Evolutionary conservation across 139 green algal genomes (phyloP).

Genomic region (Gonium pectorale): DNA sequence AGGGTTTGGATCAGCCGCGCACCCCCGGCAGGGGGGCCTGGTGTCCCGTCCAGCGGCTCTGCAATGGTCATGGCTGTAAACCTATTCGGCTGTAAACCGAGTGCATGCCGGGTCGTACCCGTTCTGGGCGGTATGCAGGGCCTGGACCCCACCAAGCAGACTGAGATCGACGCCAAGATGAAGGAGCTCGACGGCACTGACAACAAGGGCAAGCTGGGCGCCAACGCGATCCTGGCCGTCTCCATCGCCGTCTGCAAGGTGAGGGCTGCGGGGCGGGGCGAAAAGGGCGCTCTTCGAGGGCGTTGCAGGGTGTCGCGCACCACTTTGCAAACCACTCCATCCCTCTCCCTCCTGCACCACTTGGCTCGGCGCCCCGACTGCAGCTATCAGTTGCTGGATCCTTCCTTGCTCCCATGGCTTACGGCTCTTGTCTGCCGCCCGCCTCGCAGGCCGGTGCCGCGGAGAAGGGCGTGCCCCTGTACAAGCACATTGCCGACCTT

Average conservation of each 20-base stretch:
- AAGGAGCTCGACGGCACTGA: conserved; percentile 94
- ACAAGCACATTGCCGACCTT: conserved; percentile 94
- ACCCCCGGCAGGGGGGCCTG: no score
- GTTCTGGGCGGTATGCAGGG: no score
- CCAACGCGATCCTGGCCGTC: conserved; percentile 99
- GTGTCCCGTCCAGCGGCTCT: no score
- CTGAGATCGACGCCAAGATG: conserved; percentile 94
- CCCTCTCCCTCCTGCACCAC: not conserved
- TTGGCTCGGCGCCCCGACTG: not conserved
- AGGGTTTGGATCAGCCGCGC: no score
- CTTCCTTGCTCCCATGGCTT: not conserved
- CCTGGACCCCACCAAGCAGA: conserved; percentile 94
- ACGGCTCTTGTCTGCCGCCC: not conserved
- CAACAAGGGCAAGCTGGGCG: conserved; percentile 98
- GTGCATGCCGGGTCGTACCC: no score
- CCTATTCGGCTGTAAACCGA: no score
- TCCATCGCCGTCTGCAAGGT: conserved; percentile 94
- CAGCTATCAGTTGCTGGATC: no score
- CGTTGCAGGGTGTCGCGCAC: not conserved
- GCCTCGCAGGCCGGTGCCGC: conserved; percentile 93
- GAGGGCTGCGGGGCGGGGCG: no score
- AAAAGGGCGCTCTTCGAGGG: no score
- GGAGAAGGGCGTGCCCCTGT: conserved; percentile 96
- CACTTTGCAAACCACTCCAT: not conserved
- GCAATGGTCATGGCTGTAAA: no score